phyloP scores from a whole-genome alignment of 164 flowering plant species.

The Magnolia officinalis region DNA sequence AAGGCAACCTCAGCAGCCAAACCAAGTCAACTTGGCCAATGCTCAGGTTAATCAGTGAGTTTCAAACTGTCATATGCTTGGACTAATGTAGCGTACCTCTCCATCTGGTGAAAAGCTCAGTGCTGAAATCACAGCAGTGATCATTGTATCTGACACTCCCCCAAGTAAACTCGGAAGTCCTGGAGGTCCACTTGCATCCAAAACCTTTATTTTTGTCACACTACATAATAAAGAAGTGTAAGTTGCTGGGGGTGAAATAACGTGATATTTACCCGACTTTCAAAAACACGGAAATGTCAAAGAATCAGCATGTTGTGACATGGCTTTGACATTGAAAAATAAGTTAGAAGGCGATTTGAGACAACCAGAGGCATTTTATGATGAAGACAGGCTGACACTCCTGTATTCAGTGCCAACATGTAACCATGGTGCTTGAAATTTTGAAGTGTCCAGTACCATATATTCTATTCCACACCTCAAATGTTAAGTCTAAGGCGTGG shows the following conservation, averaged over 20 bases:
- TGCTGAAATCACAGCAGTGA: conserved; percentile 72
- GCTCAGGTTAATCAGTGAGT: neutral
- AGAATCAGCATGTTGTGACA: neutral
- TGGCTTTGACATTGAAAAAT: neutral
- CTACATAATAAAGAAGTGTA: conserved; percentile 33
- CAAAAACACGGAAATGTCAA: neutral
- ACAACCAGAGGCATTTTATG: neutral
- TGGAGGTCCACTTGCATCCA: conserved; percentile 98
- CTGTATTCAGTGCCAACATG: neutral
- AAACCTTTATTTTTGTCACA: conserved; percentile 64
- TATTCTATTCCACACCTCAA: neutral
- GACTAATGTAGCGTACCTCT: conserved; percentile 52
- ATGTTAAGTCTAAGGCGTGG: neutral
- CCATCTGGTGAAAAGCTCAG: conserved; percentile 94
- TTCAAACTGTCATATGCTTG: neutral
- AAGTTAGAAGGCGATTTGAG: neutral
- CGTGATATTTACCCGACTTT: neutral
- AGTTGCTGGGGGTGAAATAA: neutral
- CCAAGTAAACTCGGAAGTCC: conserved; percentile 82
- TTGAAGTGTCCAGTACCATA: neutral
- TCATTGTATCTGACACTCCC: conserved; percentile 44
- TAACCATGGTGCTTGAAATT: neutral
- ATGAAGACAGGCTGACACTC: neutral
- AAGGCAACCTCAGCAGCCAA: neutral
- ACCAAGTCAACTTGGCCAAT: neutral